Evolutionary conservation across 2,329 filamentous ascomycete species (phyloP), one percentile per base, ranked within the genome.

Genomic region (Fusarium nanum): DNA sequence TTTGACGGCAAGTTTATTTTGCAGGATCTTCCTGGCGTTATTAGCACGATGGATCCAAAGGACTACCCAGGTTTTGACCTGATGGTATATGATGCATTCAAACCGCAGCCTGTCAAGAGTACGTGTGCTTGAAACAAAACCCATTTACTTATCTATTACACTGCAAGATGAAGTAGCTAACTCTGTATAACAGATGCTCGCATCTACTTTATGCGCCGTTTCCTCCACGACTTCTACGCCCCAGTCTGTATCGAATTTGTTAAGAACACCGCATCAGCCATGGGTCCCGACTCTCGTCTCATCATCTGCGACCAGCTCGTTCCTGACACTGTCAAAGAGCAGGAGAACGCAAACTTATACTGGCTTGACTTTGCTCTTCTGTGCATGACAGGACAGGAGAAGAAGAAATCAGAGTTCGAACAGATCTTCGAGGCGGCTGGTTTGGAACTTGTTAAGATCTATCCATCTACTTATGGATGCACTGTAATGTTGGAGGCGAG

Each of bases 281-380:
- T 78, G 77, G 77, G 75, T 0, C 75, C 76, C 0, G 76, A 76
- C 45, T 78, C 78, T 4, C 76, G 77, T 2, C 68, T 79, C 4
- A 70, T 81, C 16, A 68, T 81, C 23, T 79, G 77, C 54, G 78
- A 81, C 46, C 76, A 78, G 64, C 47, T 81, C 12, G 67, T 80
- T 20, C 79, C 79, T 1, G 76, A 78, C 13, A 72, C 61, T 52
- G 77, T 77, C 3, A 67, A 76, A 9, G 67, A 71, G 13, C 69
- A 71, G 13, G 73, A 72, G 20, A 65, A 73, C 25, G 67, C 64
- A 56, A 73, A 76, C 22, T 60, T 77, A 1, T 78, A 77, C 56
- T 80, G 78, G 78, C 72, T 78, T 5, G 78, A 79, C 49, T 67
- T 78, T 30, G 72, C 72, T 8, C 55, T 78, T 14, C 56, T 79